Evolutionary conservation across 495 filamentous ascomycete genomes (phyloP).

Genomic region (Letharia columbiana): DNA sequence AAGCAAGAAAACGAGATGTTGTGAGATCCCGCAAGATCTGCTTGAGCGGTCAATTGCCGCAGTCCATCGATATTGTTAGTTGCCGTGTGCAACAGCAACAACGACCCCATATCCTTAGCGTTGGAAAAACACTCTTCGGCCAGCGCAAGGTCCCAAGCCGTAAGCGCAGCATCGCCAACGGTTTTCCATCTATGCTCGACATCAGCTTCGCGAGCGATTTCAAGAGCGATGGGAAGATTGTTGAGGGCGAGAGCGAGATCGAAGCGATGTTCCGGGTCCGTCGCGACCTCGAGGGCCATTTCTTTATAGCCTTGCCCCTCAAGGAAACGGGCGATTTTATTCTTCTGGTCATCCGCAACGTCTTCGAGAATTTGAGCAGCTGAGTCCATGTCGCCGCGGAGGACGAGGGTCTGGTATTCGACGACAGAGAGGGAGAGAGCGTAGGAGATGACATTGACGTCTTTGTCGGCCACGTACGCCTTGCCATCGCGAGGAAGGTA

Average conservation of each 20-base stretch:
- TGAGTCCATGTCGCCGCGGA: constrained; percentile 89
- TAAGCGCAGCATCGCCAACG: constrained; percentile 82
- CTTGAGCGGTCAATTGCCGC: constrained; percentile 58
- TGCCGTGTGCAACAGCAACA: constrained; percentile 78
- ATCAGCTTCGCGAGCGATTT: constrained; percentile 73
- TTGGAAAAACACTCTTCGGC: constrained; percentile 88
- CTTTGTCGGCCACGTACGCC: constrained; percentile 91
- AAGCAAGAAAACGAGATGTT: constrained; percentile 88
- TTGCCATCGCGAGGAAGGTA: constrained; percentile 90
- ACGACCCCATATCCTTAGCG: constrained; percentile 80
- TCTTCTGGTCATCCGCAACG: constrained; percentile 83
- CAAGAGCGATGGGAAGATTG: constrained; percentile 73
- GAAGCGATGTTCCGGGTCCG: constrained; percentile 93
- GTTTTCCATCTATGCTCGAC: constrained; percentile 97
- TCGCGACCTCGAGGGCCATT: constrained; percentile 88
- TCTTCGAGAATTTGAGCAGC: constrained; percentile 75
- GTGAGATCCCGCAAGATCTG: constrained; percentile 65
- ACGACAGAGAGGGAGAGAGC: constrained; percentile 87
- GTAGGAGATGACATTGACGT: constrained; percentile 84
- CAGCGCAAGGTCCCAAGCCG: constrained; percentile 75
- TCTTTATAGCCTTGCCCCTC: constrained; percentile 97
- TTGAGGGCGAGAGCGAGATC: constrained; percentile 80
- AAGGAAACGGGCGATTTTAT: constrained; percentile 95
- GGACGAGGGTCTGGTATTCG: constrained; percentile 93
- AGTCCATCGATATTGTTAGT: constrained; percentile 70